Evolutionary conservation across 2,329 filamentous ascomycete genomes (phyloP).

Genomic region (Zasmidium citrigriseum): DNA sequence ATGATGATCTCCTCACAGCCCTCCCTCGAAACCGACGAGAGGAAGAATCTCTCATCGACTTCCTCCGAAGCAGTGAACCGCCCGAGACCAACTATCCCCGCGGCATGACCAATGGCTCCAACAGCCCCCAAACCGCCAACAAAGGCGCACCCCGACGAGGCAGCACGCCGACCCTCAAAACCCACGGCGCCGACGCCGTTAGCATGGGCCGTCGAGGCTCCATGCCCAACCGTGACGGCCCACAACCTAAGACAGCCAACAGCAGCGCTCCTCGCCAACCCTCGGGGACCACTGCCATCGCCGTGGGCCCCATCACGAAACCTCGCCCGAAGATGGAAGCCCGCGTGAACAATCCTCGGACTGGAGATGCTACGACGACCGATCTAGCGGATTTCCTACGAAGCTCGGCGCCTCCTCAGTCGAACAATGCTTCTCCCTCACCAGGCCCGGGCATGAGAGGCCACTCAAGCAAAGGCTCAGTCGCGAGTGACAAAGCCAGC

Average conservation of each 20-base stretch:
- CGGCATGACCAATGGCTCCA: constrained; percentile 2
- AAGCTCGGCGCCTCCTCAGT: constrained; percentile 9
- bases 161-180: constrained; percentile 13
- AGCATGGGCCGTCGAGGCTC: constrained; percentile 18
- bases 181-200: constrained; percentile 19
- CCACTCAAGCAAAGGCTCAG: neutral
- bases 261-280: constrained; percentile 3
- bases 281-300: constrained; percentile 14
- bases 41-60: constrained; percentile 72
- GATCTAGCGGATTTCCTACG: constrained; percentile 23
- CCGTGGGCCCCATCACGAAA: constrained; percentile 18
- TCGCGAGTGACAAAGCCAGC: neutral
- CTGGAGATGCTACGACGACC: constrained; percentile 10
- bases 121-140: neutral
- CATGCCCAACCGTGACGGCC: constrained; percentile 10
- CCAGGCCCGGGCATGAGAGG: neutral
- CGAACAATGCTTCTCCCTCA: neutral
- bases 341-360: constrained; percentile 9
- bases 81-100: constrained; percentile 40
- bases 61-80: constrained; percentile 69
- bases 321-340: constrained; percentile 15
- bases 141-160: constrained; percentile 4
- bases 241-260: constrained; percentile 6
- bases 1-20: constrained; percentile 47
- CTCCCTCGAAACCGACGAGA: constrained; percentile 44